These are phyloP conservation scores for Neonectria coccinea DNA, from an alignment of 2,329 filamentous ascomycete genomes.

Conservation along the genomic window DNA sequence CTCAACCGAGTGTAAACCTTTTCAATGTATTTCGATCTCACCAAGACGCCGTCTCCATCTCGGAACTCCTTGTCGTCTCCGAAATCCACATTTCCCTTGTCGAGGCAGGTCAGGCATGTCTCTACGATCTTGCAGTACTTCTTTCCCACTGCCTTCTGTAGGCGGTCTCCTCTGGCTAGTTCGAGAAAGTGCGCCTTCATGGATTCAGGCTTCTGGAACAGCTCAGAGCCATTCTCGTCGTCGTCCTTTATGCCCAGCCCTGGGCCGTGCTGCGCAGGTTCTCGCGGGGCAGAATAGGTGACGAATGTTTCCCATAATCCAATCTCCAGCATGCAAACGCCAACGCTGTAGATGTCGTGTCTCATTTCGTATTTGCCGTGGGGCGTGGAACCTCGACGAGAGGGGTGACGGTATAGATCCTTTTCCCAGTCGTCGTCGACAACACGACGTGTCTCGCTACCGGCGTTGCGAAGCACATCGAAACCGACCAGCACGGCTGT, in stretches of 20 bases:
- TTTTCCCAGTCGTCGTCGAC: slow-evolving; percentile 52
- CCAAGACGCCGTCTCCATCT: slow-evolving; percentile 27
- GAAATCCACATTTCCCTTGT: slow-evolving; percentile 47
- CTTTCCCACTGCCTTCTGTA: slow-evolving; percentile 43
- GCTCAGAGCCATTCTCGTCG: not conserved
- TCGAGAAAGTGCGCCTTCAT: slow-evolving; percentile 27
- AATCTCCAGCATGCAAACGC: slow-evolving; percentile 65
- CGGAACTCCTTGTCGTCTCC: slow-evolving; percentile 40
- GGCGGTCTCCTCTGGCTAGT: slow-evolving; percentile 32
- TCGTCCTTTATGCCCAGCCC: not conserved
- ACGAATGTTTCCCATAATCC: slow-evolving; percentile 58
- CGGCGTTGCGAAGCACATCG: slow-evolving; percentile 33
- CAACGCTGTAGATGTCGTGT: slow-evolving; percentile 68
- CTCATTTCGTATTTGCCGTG: slow-evolving; percentile 59
- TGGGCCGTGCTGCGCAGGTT: not conserved
- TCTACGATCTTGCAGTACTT: slow-evolving; percentile 48
- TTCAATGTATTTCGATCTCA: slow-evolving; percentile 28
- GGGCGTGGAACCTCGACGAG: slow-evolving; percentile 56
- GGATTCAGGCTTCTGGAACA: not conserved
- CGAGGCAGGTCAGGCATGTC: slow-evolving; percentile 52
- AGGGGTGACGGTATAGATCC: slow-evolving; percentile 65
- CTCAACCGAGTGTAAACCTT: slow-evolving; percentile 6
- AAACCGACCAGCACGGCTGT: slow-evolving; percentile 30
- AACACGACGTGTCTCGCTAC: slow-evolving; percentile 23
- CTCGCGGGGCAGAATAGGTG: slow-evolving; percentile 26